Evolutionary conservation across 768 basidiomycete genomes (phyloP).

Genomic region (Trametes villosa): DNA sequence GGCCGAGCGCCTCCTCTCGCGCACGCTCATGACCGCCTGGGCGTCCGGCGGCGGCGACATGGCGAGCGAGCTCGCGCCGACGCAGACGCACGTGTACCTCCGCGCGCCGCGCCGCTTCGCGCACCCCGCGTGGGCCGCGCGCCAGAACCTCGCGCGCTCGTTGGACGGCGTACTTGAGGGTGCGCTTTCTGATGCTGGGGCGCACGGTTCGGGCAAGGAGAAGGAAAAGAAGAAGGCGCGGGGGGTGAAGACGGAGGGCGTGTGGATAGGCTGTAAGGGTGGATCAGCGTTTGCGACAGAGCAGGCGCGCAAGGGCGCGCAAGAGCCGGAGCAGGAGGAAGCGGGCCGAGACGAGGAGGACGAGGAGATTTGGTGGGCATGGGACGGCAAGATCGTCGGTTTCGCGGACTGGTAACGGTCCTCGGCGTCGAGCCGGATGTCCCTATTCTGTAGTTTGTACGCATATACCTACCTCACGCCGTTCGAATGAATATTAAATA

Average conservation of each 20-base stretch:
- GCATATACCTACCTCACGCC: not conserved
- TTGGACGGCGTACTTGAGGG: constrained; percentile 41
- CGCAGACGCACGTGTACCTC: constrained; percentile 51
- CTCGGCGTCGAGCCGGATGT: not conserved
- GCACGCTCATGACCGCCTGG: constrained; percentile 48
- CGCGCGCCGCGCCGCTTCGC: constrained; percentile 51
- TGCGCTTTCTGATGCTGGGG: constrained; percentile 39
- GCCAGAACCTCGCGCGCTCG: constrained; percentile 45
- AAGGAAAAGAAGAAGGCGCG: constrained; percentile 34
- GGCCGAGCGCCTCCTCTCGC: constrained; percentile 43
- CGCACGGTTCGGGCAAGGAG: constrained; percentile 32
- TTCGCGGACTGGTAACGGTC: constrained; percentile 49
- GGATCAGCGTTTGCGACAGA: constrained; percentile 8
- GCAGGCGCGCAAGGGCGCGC: not conserved
- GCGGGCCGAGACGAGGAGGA: constrained; percentile 41
- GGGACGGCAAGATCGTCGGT: constrained; percentile 52
- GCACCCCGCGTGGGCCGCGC: constrained; percentile 52
- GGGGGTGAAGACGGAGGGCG: constrained; percentile 42
- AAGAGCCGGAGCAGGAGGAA: constrained; percentile 14
- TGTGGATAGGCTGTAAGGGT: constrained; percentile 42
- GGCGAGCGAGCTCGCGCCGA: constrained; percentile 48
- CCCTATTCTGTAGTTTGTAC: not conserved
- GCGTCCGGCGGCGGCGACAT: constrained; percentile 49
- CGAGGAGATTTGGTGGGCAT: constrained; percentile 57
- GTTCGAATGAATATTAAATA: not conserved